A percentile compares a stretch with the other conserved stretches of the same genome.
Evolutionary conservation across 1,284 basidiomycete genomes (phyloP).

Genomic region (Leccinum solheimii): DNA sequence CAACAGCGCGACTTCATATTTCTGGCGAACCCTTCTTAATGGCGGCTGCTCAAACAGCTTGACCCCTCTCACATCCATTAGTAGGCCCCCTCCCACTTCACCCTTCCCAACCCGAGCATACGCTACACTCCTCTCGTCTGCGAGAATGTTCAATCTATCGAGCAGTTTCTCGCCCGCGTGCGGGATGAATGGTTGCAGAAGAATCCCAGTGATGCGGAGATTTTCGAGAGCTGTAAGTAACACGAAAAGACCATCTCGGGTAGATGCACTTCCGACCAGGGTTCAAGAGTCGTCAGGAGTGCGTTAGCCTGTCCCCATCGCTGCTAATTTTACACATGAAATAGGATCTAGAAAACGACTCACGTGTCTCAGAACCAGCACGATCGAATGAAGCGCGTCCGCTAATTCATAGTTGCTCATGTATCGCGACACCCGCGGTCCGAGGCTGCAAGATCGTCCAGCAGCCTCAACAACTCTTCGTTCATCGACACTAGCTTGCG

Average conservation of each 20-base stretch:
- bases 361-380: slow-evolving; percentile 48
- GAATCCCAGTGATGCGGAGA: slow-evolving; percentile 68
- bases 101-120: slow-evolving; percentile 34
- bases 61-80: too few relatives aligned
- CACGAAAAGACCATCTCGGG: slow-evolving; percentile 46
- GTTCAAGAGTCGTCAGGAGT: slow-evolving; percentile 60
- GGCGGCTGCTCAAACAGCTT: too few relatives aligned
- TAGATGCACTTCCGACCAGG: slow-evolving; percentile 59
- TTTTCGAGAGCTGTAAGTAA: slow-evolving; percentile 65
- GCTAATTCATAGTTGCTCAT: slow-evolving; percentile 44
- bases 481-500: too few relatives aligned
- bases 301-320: slow-evolving; percentile 59
- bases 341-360: slow-evolving; percentile 21
- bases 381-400: slow-evolving; percentile 45
- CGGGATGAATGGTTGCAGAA: slow-evolving; percentile 83
- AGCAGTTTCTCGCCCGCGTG: slow-evolving; percentile 59
- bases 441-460: too few relatives aligned
- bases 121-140: slow-evolving; percentile 40
- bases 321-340: not conserved
- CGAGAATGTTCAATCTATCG: slow-evolving; percentile 57
- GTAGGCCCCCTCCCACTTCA: slow-evolving; percentile 4
- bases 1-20: too few relatives aligned
- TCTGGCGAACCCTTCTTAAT: too few relatives aligned
- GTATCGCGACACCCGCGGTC: too few relatives aligned
- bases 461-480: too few relatives aligned